Percentiles rank a stretch among this genome's conserved stretches.
Evolutionary conservation across 257 asterid genomes (phyloP).

Genomic region (Gynochthodes officinalis): DNA sequence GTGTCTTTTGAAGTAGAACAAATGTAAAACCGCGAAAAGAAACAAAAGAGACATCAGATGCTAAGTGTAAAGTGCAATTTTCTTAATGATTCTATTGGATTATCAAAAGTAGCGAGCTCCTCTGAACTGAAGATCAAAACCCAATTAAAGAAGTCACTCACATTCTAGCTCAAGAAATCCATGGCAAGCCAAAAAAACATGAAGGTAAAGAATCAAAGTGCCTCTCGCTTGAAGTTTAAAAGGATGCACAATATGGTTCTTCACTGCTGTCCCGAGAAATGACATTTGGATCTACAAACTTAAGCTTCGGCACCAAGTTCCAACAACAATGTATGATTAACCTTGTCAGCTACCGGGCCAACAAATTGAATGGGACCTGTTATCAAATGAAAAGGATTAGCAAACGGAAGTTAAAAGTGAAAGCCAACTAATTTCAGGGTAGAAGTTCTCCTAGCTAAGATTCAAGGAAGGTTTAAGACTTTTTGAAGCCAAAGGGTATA

Average conservation of each 20-base stretch:
- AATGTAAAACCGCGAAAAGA: no score
- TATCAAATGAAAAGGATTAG: constrained; percentile 9
- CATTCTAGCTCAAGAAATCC: background rate
- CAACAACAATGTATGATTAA: constrained; percentile 80
- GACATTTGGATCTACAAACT: background rate
- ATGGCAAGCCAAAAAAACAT: background rate
- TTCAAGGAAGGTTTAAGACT: background rate
- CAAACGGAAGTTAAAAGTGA: background rate
- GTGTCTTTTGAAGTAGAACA: no score
- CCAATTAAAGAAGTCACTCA: background rate
- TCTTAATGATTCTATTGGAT: background rate
- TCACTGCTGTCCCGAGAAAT: background rate
- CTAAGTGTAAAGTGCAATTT: background rate
- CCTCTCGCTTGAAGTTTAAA: background rate
- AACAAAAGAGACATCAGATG: no score
- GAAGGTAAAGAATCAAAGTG: background rate
- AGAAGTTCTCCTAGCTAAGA: background rate
- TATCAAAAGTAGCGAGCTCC: background rate
- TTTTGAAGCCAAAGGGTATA: background rate
- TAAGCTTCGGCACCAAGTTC: constrained; percentile 62
- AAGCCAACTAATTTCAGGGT: background rate
- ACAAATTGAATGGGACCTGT: constrained; percentile 92
- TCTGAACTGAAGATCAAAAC: background rate
- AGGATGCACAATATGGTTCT: background rate
- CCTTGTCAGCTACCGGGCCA: constrained; percentile 62